Conservation (phyloP, 1,284 basidiomycete species). For the Apiotrichum laibachii region DNA sequence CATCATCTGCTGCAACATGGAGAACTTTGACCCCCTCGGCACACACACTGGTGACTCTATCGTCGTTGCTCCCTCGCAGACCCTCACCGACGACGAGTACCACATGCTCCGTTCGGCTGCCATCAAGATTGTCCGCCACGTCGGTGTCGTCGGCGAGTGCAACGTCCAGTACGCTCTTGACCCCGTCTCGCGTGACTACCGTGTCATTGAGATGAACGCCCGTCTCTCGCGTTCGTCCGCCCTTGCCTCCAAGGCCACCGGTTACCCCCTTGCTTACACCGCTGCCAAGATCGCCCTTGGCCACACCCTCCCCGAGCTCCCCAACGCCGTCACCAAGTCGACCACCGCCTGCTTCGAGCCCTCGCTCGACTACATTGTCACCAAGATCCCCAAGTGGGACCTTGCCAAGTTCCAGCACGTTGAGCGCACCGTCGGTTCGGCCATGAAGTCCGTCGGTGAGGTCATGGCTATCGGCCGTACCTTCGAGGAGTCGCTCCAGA, state of each 20-base stretch:
- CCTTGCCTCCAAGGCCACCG: conserved; percentile 97
- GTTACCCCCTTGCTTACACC: conserved; percentile 98
- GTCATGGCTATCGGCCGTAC: conserved; percentile 99
- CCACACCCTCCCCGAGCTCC: conserved; percentile 93
- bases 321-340: conserved; percentile 98
- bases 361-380: conserved; percentile 99
- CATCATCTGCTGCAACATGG: conserved; percentile 99
- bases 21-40: conserved; percentile 98
- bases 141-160: conserved; percentile 97
- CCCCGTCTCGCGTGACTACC: conserved; percentile 88
- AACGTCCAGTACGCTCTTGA: conserved; percentile 92
- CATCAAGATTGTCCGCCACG: conserved; percentile 94
- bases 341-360: conserved; percentile 99
- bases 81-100: conserved; percentile 94
- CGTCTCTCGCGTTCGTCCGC: conserved; percentile 73
- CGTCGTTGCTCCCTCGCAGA: conserved; percentile 97
- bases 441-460: conserved; percentile 99
- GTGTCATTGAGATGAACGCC: conserved; percentile 97
- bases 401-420: conserved; percentile 97
- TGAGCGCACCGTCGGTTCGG: conserved; percentile 89
- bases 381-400: conserved; percentile 99
- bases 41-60: conserved; percentile 99
- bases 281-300: conserved; percentile 99
- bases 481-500: conserved; percentile 97
- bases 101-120: conserved; percentile 98